Evolutionary conservation across 164 flowering plant species (phyloP), one percentile per base, ranked within the genome.

Genomic region (Brasenia schreberi): DNA sequence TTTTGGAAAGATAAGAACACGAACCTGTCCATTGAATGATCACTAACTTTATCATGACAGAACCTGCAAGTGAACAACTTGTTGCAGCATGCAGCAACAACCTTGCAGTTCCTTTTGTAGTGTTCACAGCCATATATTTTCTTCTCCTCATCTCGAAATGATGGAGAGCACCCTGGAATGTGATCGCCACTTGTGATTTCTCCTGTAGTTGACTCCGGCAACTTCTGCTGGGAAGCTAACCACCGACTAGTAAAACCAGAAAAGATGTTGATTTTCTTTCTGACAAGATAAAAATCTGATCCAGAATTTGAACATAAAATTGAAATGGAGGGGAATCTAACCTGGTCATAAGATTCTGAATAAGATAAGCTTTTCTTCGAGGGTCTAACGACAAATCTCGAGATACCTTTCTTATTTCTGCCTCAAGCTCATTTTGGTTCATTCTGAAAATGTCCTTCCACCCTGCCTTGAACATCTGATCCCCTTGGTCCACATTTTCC

Each of bases 311-410:
- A 23, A 23, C 27, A 23, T 23, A 23, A 23, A 23, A 23, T 2
- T 23, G 27, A 23, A 23, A 23, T 23, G 27, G 27, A 23, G 27
- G 27, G 27, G 27, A 23, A 60, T n/a, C 19, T 60, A 66, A 93
- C 98, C 97, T 93, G 65, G 98, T 90, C 90, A 93, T 88, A 43
- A 90, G 89, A 77, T 93, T 87, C 72, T 90, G 97, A 69, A 88
- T 75, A 65, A 93, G 96, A 70, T 93, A 90, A 14, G 81, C 89
- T 70, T 90, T 89, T 81, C 98, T 81, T 74, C 97, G 82, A 61
- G 97, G 98, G 80, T 90, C 97, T 71, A 90, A 89, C 64, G 87
- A 79, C 61, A 88, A 71, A 75, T 90, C 97, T 63, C 85, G 77
- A 63, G 88, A 87, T 69, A 90, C 96, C 72, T 85, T 89, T 74